These are phyloP conservation scores for Candida succiphila DNA, from an alignment of 805 yeast species.

Conservation along the genomic window DNA sequence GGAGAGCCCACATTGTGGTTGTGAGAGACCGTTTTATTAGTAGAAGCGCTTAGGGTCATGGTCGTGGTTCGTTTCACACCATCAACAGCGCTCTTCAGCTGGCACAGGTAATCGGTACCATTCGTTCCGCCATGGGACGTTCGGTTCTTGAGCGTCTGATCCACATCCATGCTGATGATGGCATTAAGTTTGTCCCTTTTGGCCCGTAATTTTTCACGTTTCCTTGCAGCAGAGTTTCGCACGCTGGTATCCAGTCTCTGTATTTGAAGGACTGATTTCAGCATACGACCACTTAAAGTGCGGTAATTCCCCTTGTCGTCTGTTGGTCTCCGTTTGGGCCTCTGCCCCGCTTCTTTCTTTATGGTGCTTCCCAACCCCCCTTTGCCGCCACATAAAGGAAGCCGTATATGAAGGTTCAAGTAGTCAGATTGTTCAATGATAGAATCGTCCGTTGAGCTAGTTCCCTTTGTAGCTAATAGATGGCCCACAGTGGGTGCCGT, in stretches of 20 bases:
- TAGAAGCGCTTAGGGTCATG: no score
- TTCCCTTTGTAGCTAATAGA: background rate
- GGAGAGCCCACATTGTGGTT: no score
- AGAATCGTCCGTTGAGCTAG: background rate
- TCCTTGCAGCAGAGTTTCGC: slow-evolving; percentile 7
- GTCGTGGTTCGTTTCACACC: slow-evolving; percentile 23
- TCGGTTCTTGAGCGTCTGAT: no score
- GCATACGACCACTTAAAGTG: slow-evolving; percentile 30
- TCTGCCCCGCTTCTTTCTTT: slow-evolving; percentile 28
- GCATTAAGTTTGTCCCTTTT: slow-evolving; percentile 27
- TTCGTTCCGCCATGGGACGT: slow-evolving; percentile 15
- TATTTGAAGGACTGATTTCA: slow-evolving; percentile 25
- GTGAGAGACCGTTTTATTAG: no score
- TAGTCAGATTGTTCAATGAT: background rate
- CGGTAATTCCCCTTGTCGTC: slow-evolving; percentile 18
- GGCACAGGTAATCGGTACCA: slow-evolving; percentile 30
- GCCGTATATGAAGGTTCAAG: slow-evolving; percentile 21
- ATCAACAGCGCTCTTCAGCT: slow-evolving; percentile 25
- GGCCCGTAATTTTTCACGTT: slow-evolving; percentile 10
- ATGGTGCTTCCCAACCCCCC: slow-evolving; percentile 39
- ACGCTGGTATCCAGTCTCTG: slow-evolving; percentile 19
- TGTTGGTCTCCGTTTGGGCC: slow-evolving; percentile 19
- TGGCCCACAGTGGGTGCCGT: background rate
- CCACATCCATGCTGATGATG: slow-evolving; percentile 22
- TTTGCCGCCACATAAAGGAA: slow-evolving; percentile 38